Conservation (phyloP, 176 grass and related monocot genomes). For the Eragrostis curvula region DNA sequence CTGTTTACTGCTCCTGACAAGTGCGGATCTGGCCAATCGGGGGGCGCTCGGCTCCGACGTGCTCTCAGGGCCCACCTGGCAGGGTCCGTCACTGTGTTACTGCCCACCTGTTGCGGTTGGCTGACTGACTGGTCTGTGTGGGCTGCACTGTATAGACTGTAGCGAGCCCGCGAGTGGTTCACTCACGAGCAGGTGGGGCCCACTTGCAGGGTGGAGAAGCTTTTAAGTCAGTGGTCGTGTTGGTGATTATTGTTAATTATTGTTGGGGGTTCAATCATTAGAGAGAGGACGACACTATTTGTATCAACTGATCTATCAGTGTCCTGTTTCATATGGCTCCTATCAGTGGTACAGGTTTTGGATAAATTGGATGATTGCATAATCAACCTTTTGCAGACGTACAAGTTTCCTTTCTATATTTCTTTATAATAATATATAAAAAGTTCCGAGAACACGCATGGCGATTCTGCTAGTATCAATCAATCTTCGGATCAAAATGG, state of each 20-base stretch:
- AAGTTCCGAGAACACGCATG: background rate
- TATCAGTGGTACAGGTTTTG: background rate
- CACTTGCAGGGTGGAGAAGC: background rate
- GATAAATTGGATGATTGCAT: conserved; percentile 30
- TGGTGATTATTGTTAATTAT: background rate
- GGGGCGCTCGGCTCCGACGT: background rate
- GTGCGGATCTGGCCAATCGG: conserved; percentile 23
- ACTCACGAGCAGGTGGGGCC: background rate
- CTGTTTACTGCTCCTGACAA: conserved; percentile 4
- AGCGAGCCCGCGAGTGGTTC: background rate
- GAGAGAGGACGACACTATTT: background rate
- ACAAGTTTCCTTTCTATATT: background rate
- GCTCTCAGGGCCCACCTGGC: background rate
- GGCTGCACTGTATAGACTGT: background rate
- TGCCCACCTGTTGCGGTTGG: no score
- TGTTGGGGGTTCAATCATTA: background rate
- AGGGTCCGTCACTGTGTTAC: background rate
- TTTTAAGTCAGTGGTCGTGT: background rate
- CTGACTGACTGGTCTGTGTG: background rate
- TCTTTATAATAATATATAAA: background rate
- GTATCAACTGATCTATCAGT: background rate
- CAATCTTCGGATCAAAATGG: no score
- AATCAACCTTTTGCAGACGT: conserved; percentile 9
- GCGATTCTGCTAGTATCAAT: no score
- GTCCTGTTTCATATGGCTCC: background rate